Conservation (phyloP, 176 grass and related monocot species). For the Eragrostis curvula region DNA sequence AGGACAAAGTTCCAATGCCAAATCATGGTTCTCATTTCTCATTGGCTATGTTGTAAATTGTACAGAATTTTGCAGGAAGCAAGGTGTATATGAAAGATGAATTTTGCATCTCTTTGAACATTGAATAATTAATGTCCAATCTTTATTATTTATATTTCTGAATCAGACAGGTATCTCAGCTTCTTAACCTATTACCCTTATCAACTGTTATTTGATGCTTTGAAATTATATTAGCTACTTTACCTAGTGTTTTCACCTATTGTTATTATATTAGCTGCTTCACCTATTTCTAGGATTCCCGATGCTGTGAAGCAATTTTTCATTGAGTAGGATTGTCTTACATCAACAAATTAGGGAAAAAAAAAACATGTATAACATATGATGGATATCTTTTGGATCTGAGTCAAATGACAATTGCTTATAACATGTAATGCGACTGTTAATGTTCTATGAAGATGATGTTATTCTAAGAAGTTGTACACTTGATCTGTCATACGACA, state of each 20-base stretch:
- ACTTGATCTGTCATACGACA: slow-evolving; percentile 72
- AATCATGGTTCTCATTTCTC: not conserved
- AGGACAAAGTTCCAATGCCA: slow-evolving; percentile 25
- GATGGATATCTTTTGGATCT: not conserved
- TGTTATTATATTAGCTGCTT: no score
- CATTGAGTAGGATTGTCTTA: not conserved
- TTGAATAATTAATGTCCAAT: slow-evolving; percentile 17
- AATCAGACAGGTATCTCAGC: not conserved
- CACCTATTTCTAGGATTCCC: not conserved
- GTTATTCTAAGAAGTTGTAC: slow-evolving; percentile 74
- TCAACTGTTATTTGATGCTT: not conserved
- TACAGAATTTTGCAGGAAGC: slow-evolving; percentile 50
- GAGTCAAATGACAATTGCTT: not conserved
- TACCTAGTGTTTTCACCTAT: no score
- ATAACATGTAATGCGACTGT: not conserved
- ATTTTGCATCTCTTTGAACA: not conserved
- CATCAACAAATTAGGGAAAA: not conserved
- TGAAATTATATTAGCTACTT: not conserved
- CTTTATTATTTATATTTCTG: slow-evolving; percentile 11
- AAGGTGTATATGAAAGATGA: slow-evolving; percentile 33
- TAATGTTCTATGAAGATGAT: not conserved
- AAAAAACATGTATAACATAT: not conserved
- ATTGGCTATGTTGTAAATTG: slow-evolving; percentile 39
- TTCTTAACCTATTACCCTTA: not conserved
- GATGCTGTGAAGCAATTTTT: not conserved